phyloP scores from a whole-genome alignment of 345 rosid genomes.

The Clausena lansium region DNA sequence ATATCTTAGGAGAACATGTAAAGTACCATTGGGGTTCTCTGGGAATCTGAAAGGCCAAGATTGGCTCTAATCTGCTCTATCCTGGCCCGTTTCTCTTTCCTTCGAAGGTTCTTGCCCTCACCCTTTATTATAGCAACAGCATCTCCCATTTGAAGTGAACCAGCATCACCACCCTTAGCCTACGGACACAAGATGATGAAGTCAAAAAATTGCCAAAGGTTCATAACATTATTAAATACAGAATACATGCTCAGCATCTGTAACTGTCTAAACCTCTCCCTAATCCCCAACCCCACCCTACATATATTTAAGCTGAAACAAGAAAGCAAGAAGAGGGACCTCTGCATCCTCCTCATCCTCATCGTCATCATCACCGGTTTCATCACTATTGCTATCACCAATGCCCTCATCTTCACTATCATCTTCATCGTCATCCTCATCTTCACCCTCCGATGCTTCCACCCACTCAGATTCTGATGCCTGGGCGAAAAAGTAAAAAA shows the following conservation, averaged over 20 bases:
- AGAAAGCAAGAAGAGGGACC: conserved; percentile 29
- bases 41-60: conserved; percentile 94
- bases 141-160: conserved; percentile 64
- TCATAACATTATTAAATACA: conserved; percentile 3
- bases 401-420: conserved; percentile 52
- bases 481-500: conserved; percentile 31
- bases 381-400: conserved; percentile 46
- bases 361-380: conserved; percentile 42
- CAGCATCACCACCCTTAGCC: conserved; percentile 40
- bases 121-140: conserved; percentile 92
- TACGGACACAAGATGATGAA: conserved; percentile 19
- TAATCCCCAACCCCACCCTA: neutral
- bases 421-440: conserved; percentile 71
- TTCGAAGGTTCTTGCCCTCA: conserved; percentile 60
- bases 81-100: conserved; percentile 92
- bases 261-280: neutral
- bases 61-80: conserved; percentile 93
- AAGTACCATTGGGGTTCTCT: conserved; percentile 85
- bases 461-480: conserved; percentile 93
- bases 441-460: conserved; percentile 82
- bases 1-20: neutral
- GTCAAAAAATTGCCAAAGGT: conserved; percentile 7
- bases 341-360: conserved; percentile 42
- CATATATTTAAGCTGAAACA: conserved; percentile 11
- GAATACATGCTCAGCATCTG: neutral